Evolutionary conservation across 1,139 yeast genomes (phyloP).

Genomic region (Candida labiduridarum): DNA sequence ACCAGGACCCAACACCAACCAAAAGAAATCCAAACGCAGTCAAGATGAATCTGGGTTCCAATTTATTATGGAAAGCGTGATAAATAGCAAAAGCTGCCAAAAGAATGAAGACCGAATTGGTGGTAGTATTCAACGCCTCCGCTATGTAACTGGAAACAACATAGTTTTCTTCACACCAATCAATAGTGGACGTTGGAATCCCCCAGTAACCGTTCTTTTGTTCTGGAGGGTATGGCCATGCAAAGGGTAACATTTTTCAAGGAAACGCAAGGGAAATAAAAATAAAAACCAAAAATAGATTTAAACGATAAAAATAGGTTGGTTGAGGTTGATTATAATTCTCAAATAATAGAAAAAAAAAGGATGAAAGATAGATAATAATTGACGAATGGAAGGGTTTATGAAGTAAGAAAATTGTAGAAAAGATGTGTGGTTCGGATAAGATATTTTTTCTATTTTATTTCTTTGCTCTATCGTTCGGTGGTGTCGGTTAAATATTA

Average conservation of each 20-base stretch:
- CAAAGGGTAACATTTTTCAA: conserved; percentile 46
- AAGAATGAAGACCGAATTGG: conserved; percentile 70
- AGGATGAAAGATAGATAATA: background rate
- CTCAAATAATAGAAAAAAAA: background rate
- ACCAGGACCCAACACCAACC: conserved; percentile 93
- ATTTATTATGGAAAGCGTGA: conserved; percentile 58
- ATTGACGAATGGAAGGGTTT: background rate
- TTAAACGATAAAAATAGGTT: background rate
- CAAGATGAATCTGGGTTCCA: conserved; percentile 71
- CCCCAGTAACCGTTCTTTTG: conserved; percentile 50
- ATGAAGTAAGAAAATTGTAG: background rate
- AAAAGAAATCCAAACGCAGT: conserved; percentile 78
- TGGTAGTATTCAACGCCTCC: conserved; percentile 81
- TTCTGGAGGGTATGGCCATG: conserved; percentile 48
- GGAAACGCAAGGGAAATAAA: background rate
- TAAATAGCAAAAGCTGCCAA: conserved; percentile 69
- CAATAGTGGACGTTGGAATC: conserved; percentile 70
- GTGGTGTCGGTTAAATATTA: conserved; percentile 2
- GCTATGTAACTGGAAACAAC: conserved; percentile 84
- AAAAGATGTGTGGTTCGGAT: conserved; percentile 1
- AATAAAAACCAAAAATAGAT: no score
- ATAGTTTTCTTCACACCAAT: conserved; percentile 97
- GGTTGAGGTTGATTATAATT: background rate
- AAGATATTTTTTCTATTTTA: background rate
- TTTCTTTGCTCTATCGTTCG: background rate